Conservation (phyloP, 805 yeast genomes). For the Candida maltosa region DNA sequence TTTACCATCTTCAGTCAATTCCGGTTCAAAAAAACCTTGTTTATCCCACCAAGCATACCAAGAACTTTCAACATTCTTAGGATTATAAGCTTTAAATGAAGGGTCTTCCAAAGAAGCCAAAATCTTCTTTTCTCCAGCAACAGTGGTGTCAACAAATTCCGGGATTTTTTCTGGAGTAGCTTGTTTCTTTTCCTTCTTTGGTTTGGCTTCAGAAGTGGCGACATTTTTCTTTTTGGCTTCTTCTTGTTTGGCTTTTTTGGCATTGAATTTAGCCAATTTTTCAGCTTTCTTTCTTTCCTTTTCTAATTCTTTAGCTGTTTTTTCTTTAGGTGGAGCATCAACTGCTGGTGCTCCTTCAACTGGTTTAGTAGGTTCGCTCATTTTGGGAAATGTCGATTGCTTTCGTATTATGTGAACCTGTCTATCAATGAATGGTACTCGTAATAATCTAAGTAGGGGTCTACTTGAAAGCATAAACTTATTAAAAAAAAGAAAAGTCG, state of each 20-base stretch:
- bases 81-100: slow-evolving; percentile 89
- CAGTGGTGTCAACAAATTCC: slow-evolving; percentile 81
- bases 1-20: slow-evolving; percentile 70
- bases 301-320: slow-evolving; percentile 78
- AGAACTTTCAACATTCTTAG: slow-evolving; percentile 88
- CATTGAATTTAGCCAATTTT: slow-evolving; percentile 80
- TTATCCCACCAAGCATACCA: slow-evolving; percentile 98
- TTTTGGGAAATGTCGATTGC: slow-evolving; percentile 1
- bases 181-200: slow-evolving; percentile 67
- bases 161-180: slow-evolving; percentile 39
- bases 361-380: slow-evolving; percentile 13
- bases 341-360: slow-evolving; percentile 5
- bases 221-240: slow-evolving; percentile 13
- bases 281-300: slow-evolving; percentile 87
- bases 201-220: slow-evolving; percentile 46
- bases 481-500: no score
- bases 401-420: neutral
- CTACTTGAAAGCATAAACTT: slow-evolving; percentile 15
- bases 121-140: slow-evolving; percentile 86
- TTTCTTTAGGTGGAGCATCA: slow-evolving; percentile 38
- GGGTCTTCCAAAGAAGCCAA: slow-evolving; percentile 88
- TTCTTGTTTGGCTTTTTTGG: slow-evolving; percentile 63
- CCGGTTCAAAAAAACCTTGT: slow-evolving; percentile 85
- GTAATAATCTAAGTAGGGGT: slow-evolving; percentile 11
- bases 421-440: neutral